Conservation (phyloP, 129 eudicot genomes). For the carrot (Daucus carota) region DH1_v3.0 NC_030381.2:48541001-48541500, state of each 20-base stretch:
- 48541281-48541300: neutral
- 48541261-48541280: slow-evolving; percentile 48
- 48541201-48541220: neutral
- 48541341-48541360: neutral
- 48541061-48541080: slow-evolving; percentile 24
- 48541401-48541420: no score
- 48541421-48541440: no score
- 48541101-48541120: slow-evolving; percentile 58
- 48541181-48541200: slow-evolving; percentile 30
- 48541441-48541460: no score
- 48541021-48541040: slow-evolving; percentile 19
- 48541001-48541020: slow-evolving; percentile 3
- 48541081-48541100: slow-evolving; percentile 37
- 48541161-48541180: slow-evolving; percentile 50
- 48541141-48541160: slow-evolving; percentile 24
- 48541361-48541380: no score
- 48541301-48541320: neutral
- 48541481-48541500: no score
- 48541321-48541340: neutral
- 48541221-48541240: slow-evolving; percentile 44
- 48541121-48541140: slow-evolving; percentile 29
- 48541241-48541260: slow-evolving; percentile 63
- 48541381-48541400: no score
- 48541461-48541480: no score
- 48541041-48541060: slow-evolving; percentile 10